Percentiles rank a stretch among this genome's conserved stretches.
Conservation (phyloP, 2,329 filamentous ascomycete genomes). For the Davidsoniella neocaledoniae region DNA sequence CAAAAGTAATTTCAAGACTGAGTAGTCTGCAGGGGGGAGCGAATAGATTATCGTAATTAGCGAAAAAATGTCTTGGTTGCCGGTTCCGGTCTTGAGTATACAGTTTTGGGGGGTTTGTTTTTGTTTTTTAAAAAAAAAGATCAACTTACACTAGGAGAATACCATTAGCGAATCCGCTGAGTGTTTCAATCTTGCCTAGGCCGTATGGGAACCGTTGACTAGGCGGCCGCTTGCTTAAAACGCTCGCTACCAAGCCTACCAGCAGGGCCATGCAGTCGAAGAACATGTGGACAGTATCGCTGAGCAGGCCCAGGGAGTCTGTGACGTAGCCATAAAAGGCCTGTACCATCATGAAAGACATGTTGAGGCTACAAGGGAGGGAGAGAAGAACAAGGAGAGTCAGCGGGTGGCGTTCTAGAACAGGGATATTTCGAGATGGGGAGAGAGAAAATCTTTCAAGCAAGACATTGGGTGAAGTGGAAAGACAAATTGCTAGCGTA, state of each 20-base stretch:
- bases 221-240: constrained; percentile 93
- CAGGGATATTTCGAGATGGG: neutral
- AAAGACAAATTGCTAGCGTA: constrained; percentile 5
- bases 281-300: constrained; percentile 98
- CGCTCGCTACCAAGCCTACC: constrained; percentile 77
- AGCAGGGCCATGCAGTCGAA: constrained; percentile 90
- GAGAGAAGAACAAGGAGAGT: neutral
- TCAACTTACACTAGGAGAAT: constrained; percentile 67
- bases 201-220: constrained; percentile 83
- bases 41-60: neutral
- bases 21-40: constrained; percentile 45
- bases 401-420: neutral
- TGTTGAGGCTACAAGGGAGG: constrained; percentile 52
- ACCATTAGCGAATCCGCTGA: constrained; percentile 92
- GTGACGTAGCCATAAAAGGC: constrained; percentile 88
- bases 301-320: constrained; percentile 84
- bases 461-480: neutral
- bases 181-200: constrained; percentile 88
- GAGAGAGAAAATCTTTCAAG: neutral
- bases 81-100: neutral
- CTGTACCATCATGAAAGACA: constrained; percentile 87
- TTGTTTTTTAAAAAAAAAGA: neutral
- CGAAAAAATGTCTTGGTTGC: neutral
- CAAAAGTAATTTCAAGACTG: constrained; percentile 88
- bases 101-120: neutral